A percentile compares a stretch with the other conserved stretches of the same genome.
These are phyloP conservation scores for Colletotrichum lindemuthianum DNA, from an alignment of 2,329 filamentous ascomycete species.

Conservation along the genomic window DNA sequence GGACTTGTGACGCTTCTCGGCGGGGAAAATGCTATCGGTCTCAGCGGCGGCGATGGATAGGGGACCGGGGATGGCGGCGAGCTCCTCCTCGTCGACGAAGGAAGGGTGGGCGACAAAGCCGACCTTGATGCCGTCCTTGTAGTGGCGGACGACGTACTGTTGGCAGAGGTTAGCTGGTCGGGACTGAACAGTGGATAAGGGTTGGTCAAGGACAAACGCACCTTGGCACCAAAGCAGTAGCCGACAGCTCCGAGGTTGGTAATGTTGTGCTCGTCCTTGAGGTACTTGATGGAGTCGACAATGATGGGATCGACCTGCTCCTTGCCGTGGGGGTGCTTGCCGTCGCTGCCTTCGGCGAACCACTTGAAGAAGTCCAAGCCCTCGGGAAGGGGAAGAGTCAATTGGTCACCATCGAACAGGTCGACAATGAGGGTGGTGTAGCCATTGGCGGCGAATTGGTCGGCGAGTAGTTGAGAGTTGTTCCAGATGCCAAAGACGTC, in stretches of 20 bases:
- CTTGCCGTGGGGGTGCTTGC: slow-evolving; percentile 56
- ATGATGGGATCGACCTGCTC: slow-evolving; percentile 47
- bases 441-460: slow-evolving; percentile 49
- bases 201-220: slow-evolving; percentile 41
- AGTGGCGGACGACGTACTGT: slow-evolving; percentile 76
- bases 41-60: slow-evolving; percentile 74
- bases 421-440: slow-evolving; percentile 52
- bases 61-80: slow-evolving; percentile 72
- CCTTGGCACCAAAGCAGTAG: slow-evolving; percentile 82
- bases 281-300: slow-evolving; percentile 58
- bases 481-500: slow-evolving; percentile 63
- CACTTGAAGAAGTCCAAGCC: slow-evolving; percentile 46
- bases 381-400: slow-evolving; percentile 56
- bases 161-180: neutral
- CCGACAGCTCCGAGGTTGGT: slow-evolving; percentile 73
- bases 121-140: slow-evolving; percentile 70
- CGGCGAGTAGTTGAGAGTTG: slow-evolving; percentile 55
- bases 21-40: slow-evolving; percentile 72
- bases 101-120: slow-evolving; percentile 82
- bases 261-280: slow-evolving; percentile 64
- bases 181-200: neutral
- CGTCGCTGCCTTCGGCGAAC: slow-evolving; percentile 53
- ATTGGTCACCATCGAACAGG: slow-evolving; percentile 50
- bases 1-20: slow-evolving; percentile 70
- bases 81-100: slow-evolving; percentile 75